Percentiles rank a stretch among this genome's conserved stretches.
phyloP scores from a whole-genome alignment of 2,329 filamentous ascomycete species.

The Talaromyces sp. region DNA sequence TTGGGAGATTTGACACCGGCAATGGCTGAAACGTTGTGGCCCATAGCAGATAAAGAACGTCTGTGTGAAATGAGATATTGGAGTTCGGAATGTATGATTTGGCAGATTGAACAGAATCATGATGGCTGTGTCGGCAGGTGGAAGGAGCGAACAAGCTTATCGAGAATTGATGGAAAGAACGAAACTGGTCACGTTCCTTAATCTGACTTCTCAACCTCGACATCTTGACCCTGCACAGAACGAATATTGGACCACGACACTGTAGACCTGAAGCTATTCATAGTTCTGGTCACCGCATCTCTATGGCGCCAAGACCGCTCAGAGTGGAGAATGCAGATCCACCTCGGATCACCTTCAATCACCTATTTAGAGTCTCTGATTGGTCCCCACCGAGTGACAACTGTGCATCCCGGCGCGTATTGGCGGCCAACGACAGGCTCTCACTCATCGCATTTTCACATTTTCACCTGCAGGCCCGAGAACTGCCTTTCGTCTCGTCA shows the following conservation, averaged over 20 bases:
- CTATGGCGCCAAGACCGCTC: neutral
- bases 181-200: too few species aligned
- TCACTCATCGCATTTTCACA: neutral
- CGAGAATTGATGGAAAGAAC: too few species aligned
- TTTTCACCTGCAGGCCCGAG: conserved; percentile 13
- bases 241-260: too few species aligned
- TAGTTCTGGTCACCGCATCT: neutral
- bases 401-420: conserved; percentile 33
- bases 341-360: conserved; percentile 2
- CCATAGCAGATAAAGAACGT: conserved; percentile 27
- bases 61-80: neutral
- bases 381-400: conserved; percentile 24
- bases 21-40: conserved; percentile 38
- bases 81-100: neutral
- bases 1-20: conserved; percentile 38
- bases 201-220: too few species aligned
- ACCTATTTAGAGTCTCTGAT: conserved; percentile 11
- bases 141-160: too few species aligned
- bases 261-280: neutral
- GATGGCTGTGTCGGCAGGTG: too few species aligned
- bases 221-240: too few species aligned
- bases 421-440: conserved; percentile 28
- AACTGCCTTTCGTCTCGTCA: conserved; percentile 29
- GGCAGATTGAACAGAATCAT: neutral
- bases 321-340: neutral